Conservation (phyloP, 2,329 filamentous ascomycete genomes). For the Xylaria sp. region DNA sequence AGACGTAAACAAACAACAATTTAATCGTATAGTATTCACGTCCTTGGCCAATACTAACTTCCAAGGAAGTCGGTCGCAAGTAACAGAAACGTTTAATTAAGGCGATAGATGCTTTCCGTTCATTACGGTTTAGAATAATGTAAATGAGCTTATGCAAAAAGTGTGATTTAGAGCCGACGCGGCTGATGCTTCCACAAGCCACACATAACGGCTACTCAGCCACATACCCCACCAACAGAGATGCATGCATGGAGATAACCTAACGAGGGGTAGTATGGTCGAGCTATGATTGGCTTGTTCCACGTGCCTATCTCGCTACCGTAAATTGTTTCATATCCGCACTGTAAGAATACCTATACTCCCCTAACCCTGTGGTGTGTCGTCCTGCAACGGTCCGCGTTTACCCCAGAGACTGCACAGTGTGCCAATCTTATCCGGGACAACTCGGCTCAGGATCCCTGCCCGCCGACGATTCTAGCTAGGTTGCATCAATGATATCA, state of each 20-base stretch:
- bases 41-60: no score
- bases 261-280: conserved; percentile 8
- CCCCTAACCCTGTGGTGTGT: no score
- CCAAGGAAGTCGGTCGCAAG: no score
- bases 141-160: no score
- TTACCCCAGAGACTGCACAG: conserved; percentile 8
- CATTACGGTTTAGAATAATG: no score
- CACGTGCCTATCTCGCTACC: background rate
- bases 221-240: conserved; percentile 9
- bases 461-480: background rate
- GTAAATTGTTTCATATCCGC: background rate
- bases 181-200: background rate
- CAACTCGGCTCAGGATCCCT: conserved; percentile 19
- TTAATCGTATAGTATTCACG: no score
- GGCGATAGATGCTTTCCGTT: no score
- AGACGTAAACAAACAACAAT: no score
- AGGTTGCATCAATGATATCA: conserved; percentile 18
- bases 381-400: no score
- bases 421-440: conserved; percentile 12
- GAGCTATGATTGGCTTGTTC: conserved; percentile 12
- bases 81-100: no score
- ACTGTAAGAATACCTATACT: background rate
- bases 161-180: background rate
- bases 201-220: background rate
- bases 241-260: no score